phyloP scores from a whole-genome alignment of 2,329 filamentous ascomycete species.

The Colletotrichum theobromicola region DNA sequence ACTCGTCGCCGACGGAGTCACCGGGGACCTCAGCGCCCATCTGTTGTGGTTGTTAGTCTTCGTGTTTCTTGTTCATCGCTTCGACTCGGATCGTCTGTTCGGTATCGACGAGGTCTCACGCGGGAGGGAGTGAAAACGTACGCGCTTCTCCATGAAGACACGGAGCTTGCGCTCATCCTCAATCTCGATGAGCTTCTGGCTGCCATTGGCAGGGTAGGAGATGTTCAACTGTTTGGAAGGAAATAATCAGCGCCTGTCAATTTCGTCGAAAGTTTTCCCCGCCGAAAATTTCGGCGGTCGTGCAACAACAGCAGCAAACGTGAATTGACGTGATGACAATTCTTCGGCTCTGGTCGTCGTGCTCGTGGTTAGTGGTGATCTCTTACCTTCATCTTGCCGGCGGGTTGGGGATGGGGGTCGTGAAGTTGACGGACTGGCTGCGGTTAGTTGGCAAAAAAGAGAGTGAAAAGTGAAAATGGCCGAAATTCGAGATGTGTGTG shows the following conservation, averaged over 20 bases:
- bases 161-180: slow-evolving; percentile 99
- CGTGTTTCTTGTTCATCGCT: slow-evolving; percentile 3
- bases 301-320: background rate
- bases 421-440: slow-evolving; percentile 48
- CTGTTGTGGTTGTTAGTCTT: slow-evolving; percentile 47
- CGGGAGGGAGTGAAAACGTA: slow-evolving; percentile 49
- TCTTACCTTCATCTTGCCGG: slow-evolving; percentile 56
- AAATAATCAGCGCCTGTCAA: slow-evolving; percentile 35
- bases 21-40: slow-evolving; percentile 93
- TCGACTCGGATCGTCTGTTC: slow-evolving; percentile 4
- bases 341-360: background rate
- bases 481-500: background rate
- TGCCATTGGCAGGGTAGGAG: slow-evolving; percentile 97
- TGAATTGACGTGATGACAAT: background rate
- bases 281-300: background rate
- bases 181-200: slow-evolving; percentile 98
- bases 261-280: background rate
- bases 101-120: slow-evolving; percentile 2
- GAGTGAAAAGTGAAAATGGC: slow-evolving; percentile 39
- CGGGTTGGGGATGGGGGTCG: slow-evolving; percentile 42
- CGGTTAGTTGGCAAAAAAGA: slow-evolving; percentile 38
- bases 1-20: slow-evolving; percentile 97
- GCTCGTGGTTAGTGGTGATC: background rate
- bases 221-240: slow-evolving; percentile 61
- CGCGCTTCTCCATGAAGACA: slow-evolving; percentile 98